Percentiles rank a stretch among this genome's conserved stretches.
Evolutionary conservation across 371 early-diverging fungal genomes (phyloP).

Genomic region (Apophysomyces ossiformis): DNA sequence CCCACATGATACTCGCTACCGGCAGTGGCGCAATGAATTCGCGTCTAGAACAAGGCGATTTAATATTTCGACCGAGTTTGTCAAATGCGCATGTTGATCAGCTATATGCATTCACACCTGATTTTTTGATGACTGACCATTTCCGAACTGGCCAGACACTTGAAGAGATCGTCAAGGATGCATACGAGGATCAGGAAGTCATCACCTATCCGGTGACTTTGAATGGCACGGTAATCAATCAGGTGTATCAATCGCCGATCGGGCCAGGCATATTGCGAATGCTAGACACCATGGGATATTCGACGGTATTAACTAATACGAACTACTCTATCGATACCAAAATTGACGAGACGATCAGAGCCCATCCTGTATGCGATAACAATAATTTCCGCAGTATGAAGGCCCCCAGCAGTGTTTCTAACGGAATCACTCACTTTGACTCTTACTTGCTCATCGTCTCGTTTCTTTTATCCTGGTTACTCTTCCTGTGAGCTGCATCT

Average conservation of each 20-base stretch:
- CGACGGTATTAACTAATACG: conserved; percentile 36
- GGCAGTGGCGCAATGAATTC: conserved; percentile 17
- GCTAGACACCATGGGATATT: conserved; percentile 41
- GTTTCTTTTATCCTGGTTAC: conserved; percentile 1
- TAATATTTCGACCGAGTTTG: conserved; percentile 25
- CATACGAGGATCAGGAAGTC: conserved; percentile 14
- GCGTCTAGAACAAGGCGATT: background rate
- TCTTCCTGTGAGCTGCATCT: background rate
- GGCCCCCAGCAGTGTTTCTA: background rate
- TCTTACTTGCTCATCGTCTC: background rate
- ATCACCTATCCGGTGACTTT: conserved; percentile 21
- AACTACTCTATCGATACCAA: conserved; percentile 23
- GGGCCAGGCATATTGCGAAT: conserved; percentile 44
- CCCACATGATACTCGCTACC: background rate
- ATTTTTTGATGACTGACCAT: conserved; percentile 29
- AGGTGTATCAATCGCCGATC: conserved; percentile 30
- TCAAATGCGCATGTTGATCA: conserved; percentile 29
- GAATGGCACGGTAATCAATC: conserved; percentile 7
- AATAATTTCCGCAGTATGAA: background rate
- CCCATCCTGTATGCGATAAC: conserved; percentile 16
- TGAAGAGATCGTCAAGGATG: conserved; percentile 17
- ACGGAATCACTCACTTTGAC: background rate
- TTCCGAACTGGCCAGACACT: conserved; percentile 23
- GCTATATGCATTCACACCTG: conserved; percentile 22
- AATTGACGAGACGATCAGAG: conserved; percentile 16